These are phyloP conservation scores for Colletotrichum plurivorum DNA, from an alignment of 2,329 filamentous ascomycete genomes.

Conservation along the genomic window DNA sequence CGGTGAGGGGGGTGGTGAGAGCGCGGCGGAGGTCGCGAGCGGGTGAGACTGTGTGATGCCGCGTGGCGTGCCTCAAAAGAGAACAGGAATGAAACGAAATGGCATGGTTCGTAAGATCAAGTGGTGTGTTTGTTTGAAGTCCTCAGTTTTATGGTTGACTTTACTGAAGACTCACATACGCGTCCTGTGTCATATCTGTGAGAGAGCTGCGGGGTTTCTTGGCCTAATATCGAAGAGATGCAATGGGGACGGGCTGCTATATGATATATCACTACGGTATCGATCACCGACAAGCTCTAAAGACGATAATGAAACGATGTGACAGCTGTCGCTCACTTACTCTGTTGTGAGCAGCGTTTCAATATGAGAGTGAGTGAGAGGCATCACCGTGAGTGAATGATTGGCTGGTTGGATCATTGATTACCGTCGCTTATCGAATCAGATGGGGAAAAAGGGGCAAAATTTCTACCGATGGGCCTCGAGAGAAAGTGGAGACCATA, in stretches of 20 bases:
- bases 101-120: no score
- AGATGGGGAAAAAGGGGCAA: neutral
- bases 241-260: no score
- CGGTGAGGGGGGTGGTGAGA: neutral
- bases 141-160: no score
- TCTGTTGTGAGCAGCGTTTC: neutral
- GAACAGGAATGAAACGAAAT: no score
- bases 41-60: no score
- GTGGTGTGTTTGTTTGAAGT: no score
- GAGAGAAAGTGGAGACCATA: neutral
- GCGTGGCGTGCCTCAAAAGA: no score
- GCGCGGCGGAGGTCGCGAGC: no score
- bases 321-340: slow-evolving; percentile 8
- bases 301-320: slow-evolving; percentile 8
- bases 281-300: neutral
- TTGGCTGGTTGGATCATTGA: neutral
- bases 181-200: neutral
- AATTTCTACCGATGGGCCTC: neutral
- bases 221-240: neutral
- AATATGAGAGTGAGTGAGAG: neutral
- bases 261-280: no score
- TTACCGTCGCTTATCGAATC: slow-evolving; percentile 3
- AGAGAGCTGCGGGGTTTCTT: neutral
- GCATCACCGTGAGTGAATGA: neutral
- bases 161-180: neutral